Base-by-base conservation (phyloP, 306 rosid species). In the Ceratonia siliqua region DNA sequence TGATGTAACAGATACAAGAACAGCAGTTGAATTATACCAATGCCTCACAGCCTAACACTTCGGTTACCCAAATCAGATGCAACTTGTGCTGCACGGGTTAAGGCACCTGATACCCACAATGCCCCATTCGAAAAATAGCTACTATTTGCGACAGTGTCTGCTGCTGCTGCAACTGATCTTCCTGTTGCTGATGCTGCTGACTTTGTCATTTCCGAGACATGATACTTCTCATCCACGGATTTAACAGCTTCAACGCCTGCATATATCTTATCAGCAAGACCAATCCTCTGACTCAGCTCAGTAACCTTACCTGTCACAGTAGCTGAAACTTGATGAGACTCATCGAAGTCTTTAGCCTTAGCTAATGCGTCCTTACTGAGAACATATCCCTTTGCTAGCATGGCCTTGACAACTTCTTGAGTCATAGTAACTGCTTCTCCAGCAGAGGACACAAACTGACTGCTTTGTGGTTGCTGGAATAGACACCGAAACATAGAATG, bases 71-170 rank as follows among this genome's bases (percentile, higher is more conserved):
- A 42, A 55, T 86, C 87, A 54, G 89, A 70, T 56, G 86, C 87
- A 72, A 59, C 87, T 73, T 89, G 80, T 35, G 94, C 83, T 0
- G 82, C 82, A 17, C 82, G 53, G 63, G 77, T 77, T 50, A 82
- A 85, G 70, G 93, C 97, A 38, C 82, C 97, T 0, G 93, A 89
- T 65, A 89, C 65, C 96, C 93, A 89, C 80, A 91, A 80, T 76
- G 97, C 96, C 62, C 96, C 97, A 81, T 70, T 83, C 0, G 96
- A 85, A 69, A 93, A 89, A 87, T 89, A 93, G 89, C 90, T 83
- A 73, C 89, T 91, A 53, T 79, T 91, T 14, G 79, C 90, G 53
- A 86, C 76, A 6, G 83, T 36, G 71, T 43, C 83, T 10, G 96
- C 95, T 12, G 95, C 98, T 0, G 88, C 82, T 9, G 92, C 77